Base-by-base conservation (phyloP, 148 eudicot species). In the Vaccinium vitisidaea region DNA sequence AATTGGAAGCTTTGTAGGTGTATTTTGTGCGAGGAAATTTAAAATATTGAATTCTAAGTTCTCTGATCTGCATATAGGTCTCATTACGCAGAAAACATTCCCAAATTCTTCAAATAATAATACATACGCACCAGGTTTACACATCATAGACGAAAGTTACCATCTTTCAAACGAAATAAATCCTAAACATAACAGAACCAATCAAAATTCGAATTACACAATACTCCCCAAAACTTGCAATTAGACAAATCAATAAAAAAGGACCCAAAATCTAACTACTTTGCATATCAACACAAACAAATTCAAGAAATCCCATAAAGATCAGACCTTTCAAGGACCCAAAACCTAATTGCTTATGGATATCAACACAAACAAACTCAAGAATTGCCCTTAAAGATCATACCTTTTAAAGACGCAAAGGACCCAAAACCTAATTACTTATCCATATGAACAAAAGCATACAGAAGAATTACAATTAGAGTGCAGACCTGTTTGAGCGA, bases 401-500 rank as follows among this genome's bases (percentile, higher is more conserved):
- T 14, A 75, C 46, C 46, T 43, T 43, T 43, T 43, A 32, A 71
- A 74, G 4, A 15, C 50, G 18, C 43, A 18, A 8, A 6, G 21
- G 8, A 1, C 49, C 76, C 76, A 27, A 46, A 75, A 43, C 63
- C 67, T 61, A 61, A 61, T 61, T 61, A 61, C 25, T 2, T 18
- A 7, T 59, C 23, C 65, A 59, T 63, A 58, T 1, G n/a, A 18
- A 18, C 63, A 5, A 18, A 3, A 56, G 16, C 65, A 16, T 16
- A 75, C 49, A 9, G 16, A 77, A 23, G 8, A 36, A 74, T 48
- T 77, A 10, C 11, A 18, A 52, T 9, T 52, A 43, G 46, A 43
- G 46, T 4, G 21, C 21, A 36, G 52, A 95, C 98, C 98, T 93
- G 94, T 75, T 96, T 96, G 13, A 96, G 94, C 83, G 94, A 94